These are phyloP conservation scores for Priceomyces carsonii DNA, from an alignment of 805 yeast genomes.

Conservation along the genomic window DNA sequence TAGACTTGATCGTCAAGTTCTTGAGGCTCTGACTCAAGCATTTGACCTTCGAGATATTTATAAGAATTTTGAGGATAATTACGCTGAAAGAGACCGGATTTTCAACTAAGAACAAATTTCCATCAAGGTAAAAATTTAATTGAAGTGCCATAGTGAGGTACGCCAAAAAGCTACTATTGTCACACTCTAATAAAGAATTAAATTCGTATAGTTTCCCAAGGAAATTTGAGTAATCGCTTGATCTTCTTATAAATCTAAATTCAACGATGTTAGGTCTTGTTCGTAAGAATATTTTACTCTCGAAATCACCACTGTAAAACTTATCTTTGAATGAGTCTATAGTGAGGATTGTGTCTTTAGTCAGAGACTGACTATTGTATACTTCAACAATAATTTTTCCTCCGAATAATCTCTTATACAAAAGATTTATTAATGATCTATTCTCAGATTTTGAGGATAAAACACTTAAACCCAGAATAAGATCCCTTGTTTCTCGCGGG, in stretches of 20 bases:
- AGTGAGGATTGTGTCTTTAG: slow-evolving; percentile 14
- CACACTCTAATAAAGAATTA: slow-evolving; percentile 16
- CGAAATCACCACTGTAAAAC: slow-evolving; percentile 7
- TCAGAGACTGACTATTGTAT: neutral
- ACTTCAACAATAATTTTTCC: slow-evolving; percentile 16
- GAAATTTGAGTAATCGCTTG: slow-evolving; percentile 23
- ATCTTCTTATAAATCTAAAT: slow-evolving; percentile 20
- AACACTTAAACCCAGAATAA: slow-evolving; percentile 5
- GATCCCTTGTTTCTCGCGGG: slow-evolving; percentile 13
- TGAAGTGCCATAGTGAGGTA: slow-evolving; percentile 19
- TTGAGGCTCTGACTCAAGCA: slow-evolving; percentile 11
- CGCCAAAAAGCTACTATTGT: slow-evolving; percentile 10
- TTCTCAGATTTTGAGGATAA: neutral
- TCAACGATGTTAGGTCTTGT: slow-evolving; percentile 22
- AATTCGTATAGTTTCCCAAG: slow-evolving; percentile 20
- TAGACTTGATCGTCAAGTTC: slow-evolving; percentile 25
- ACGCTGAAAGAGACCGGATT: slow-evolving; percentile 33
- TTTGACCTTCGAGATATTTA: slow-evolving; percentile 17
- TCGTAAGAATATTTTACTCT: slow-evolving; percentile 10
- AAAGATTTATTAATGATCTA: slow-evolving; percentile 7
- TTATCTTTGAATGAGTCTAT: slow-evolving; percentile 13
- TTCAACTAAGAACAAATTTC: slow-evolving; percentile 25
- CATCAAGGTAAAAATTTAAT: slow-evolving; percentile 26
- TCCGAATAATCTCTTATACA: slow-evolving; percentile 20
- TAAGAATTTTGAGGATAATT: slow-evolving; percentile 27